Evolutionary conservation across 139 green algal genomes (phyloP).

Genomic region (Protoeuglena noctilucae): DNA sequence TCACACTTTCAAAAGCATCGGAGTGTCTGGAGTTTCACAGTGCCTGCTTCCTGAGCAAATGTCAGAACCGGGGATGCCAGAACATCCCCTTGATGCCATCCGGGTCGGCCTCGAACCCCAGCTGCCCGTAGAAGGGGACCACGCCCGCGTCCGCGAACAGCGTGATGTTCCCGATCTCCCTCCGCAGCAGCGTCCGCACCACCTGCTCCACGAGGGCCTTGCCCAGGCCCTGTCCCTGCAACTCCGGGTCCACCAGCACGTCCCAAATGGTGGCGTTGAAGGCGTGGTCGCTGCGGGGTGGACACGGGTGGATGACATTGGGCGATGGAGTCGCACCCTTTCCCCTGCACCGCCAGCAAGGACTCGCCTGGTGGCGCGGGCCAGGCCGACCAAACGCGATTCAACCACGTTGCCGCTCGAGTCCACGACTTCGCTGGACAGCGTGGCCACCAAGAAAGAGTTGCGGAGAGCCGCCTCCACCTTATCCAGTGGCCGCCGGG

Average conservation of each 20-base stretch:
- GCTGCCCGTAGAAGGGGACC: conserved; percentile 65
- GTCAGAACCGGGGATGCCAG: conserved; percentile 24
- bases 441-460: conserved; percentile 66
- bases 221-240: conserved; percentile 71
- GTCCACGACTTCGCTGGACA: conserved; percentile 28
- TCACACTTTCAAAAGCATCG: too few species aligned
- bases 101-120: conserved; percentile 83
- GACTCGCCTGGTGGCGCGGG: conserved; percentile 73
- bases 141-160: conserved; percentile 81
- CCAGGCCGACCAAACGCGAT: conserved; percentile 57
- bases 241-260: conserved; percentile 85
- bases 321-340: too few species aligned
- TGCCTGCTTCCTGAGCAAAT: too few species aligned
- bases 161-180: conserved; percentile 92
- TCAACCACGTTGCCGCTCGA: neutral
- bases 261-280: conserved; percentile 99
- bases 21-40: too few species aligned
- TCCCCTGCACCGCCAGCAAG: too few species aligned
- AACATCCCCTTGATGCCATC: conserved; percentile 76
- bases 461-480: conserved; percentile 71
- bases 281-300: conserved; percentile 64
- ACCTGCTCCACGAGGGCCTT: conserved; percentile 86
- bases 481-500: conserved; percentile 53
- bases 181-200: conserved; percentile 53
- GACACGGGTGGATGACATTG: too few species aligned